Conservation (phyloP, 176 grass and related monocot species). For the Hsuehochloa calcarea region DNA sequence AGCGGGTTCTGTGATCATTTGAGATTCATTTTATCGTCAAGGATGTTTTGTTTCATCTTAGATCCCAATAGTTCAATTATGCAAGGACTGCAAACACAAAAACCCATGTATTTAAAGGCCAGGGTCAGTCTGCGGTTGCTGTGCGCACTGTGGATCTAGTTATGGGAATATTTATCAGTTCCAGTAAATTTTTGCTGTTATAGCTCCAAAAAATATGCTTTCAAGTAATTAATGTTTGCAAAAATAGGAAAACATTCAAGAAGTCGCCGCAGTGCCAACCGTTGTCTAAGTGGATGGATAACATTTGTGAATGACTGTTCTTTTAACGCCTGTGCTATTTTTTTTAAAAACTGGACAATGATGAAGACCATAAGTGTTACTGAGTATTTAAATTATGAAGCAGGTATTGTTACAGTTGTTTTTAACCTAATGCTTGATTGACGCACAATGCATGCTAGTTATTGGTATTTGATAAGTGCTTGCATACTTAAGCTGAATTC, state of each 20-base stretch:
- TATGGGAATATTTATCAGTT: not conserved
- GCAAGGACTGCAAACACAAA: not conserved
- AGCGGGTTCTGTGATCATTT: not conserved
- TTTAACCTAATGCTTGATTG: not conserved
- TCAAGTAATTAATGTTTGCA: not conserved
- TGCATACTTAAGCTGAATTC: constrained; percentile 4
- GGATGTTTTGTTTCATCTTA: not conserved
- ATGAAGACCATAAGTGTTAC: constrained; percentile 99
- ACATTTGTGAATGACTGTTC: not conserved
- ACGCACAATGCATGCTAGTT: not conserved
- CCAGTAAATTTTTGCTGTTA: not conserved
- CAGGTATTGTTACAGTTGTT: constrained; percentile 50
- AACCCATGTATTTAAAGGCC: not conserved
- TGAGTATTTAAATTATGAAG: constrained; percentile 98
- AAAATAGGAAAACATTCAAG: not conserved
- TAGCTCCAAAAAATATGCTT: not conserved
- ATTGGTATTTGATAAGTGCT: constrained; percentile 1
- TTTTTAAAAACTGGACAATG: constrained; percentile 91
- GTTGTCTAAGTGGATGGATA: not conserved
- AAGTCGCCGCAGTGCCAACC: not conserved
- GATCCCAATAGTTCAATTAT: not conserved
- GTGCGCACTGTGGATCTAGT: not conserved
- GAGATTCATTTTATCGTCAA: constrained; percentile 15
- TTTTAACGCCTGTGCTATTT: not conserved
- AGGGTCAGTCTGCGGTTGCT: not conserved